These are phyloP conservation scores for Spiromastix sp. DNA, from an alignment of 2,329 filamentous ascomycete species.

Conservation along the genomic window DNA sequence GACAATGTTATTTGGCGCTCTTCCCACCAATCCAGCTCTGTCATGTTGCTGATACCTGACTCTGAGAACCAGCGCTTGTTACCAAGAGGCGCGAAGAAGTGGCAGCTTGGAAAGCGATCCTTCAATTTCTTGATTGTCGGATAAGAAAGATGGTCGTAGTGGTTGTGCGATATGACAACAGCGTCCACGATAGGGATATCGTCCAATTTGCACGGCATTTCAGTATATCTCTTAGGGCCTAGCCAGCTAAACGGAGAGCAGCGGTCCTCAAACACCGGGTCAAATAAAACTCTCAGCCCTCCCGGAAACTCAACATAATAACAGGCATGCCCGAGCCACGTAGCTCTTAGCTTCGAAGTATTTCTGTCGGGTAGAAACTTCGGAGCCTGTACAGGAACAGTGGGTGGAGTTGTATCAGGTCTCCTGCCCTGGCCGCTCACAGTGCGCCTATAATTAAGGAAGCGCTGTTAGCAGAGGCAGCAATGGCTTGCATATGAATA, in stretches of 20 bases:
- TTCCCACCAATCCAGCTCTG: conserved; percentile 94
- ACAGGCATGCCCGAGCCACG: conserved; percentile 92
- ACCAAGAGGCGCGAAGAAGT: conserved; percentile 81
- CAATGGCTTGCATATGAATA: neutral
- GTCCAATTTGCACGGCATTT: conserved; percentile 61
- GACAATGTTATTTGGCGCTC: conserved; percentile 61
- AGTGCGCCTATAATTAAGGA: conserved; percentile 23
- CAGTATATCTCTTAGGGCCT: conserved; percentile 68
- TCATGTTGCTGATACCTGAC: conserved; percentile 63
- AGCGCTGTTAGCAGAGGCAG: neutral
- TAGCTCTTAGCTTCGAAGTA: conserved; percentile 59
- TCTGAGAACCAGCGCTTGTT: conserved; percentile 71
- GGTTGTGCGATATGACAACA: conserved; percentile 73
- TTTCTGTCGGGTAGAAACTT: conserved; percentile 53
- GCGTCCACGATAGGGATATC: conserved; percentile 56
- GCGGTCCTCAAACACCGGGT: conserved; percentile 82
- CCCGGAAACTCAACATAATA: conserved; percentile 84
- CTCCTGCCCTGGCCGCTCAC: conserved; percentile 40
- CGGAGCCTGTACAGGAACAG: conserved; percentile 57
- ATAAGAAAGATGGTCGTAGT: conserved; percentile 86
- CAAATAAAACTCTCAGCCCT: conserved; percentile 80
- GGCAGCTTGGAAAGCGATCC: conserved; percentile 61
- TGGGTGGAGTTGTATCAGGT: conserved; percentile 55
- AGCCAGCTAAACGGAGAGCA: conserved; percentile 66
- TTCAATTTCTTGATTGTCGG: conserved; percentile 62